These are phyloP conservation scores for Tricladium varicosporioides DNA, from an alignment of 2,329 filamentous ascomycete species.

Conservation along the genomic window DNA sequence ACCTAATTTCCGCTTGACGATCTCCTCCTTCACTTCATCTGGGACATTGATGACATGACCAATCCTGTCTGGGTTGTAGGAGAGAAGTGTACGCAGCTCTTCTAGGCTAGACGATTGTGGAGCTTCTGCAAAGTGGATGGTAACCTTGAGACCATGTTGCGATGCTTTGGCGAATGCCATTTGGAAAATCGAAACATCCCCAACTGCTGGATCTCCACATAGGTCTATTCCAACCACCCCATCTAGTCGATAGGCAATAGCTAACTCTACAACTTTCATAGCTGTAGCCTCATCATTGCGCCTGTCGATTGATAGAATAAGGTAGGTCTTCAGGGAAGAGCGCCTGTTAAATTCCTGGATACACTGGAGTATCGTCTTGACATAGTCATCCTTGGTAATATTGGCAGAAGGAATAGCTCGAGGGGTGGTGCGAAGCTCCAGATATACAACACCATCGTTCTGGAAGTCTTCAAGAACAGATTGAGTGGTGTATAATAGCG, in stretches of 20 bases:
- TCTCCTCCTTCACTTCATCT: constrained; percentile 55
- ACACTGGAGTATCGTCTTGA: constrained; percentile 63
- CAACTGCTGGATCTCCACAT: constrained; percentile 70
- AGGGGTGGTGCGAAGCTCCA: constrained; percentile 80
- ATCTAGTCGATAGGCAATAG: constrained; percentile 47
- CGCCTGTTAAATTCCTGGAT: constrained; percentile 48
- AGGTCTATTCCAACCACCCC: constrained; percentile 75
- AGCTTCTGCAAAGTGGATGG: constrained; percentile 77
- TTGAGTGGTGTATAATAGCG: constrained; percentile 60
- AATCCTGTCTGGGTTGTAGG: constrained; percentile 64
- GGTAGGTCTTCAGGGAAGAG: constrained; percentile 52
- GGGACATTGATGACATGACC: constrained; percentile 79
- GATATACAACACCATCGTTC: constrained; percentile 69
- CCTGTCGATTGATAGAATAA: constrained; percentile 76
- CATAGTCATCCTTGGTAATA: constrained; percentile 59
- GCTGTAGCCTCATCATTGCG: constrained; percentile 58
- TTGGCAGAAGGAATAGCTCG: constrained; percentile 53
- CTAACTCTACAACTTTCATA: constrained; percentile 61
- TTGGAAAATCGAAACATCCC: constrained; percentile 58
- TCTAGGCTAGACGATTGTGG: constrained; percentile 51
- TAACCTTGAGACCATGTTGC: constrained; percentile 56
- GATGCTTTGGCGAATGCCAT: constrained; percentile 58
- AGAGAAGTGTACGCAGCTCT: constrained; percentile 64
- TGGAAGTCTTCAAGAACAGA: constrained; percentile 66
- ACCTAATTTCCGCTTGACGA: constrained; percentile 53